Evolutionary conservation across 176 grass and related monocot species (phyloP), one percentile per base, ranked within the genome.

Genomic region (Eremochloa ophiuroides): DNA sequence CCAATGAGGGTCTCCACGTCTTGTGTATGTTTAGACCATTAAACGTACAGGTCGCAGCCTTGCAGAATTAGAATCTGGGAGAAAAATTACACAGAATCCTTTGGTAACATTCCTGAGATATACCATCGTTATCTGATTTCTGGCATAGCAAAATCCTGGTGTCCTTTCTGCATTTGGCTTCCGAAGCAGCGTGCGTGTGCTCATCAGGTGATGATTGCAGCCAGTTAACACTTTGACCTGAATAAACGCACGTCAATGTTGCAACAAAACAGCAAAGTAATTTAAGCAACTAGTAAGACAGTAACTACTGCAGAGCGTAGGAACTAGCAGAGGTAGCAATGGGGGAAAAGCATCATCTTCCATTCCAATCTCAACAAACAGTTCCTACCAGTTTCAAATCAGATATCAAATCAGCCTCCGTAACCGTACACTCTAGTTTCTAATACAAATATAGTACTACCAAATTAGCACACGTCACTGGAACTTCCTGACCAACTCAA

Each of bases 401-500:
- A 10, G 46, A 70, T 16, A 71, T 37, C 12, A 20, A 84, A 59
- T 51, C 29, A 43, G 71, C 35, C 42, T 14, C 3, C 1, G 1
- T 4, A 4, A 39, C 26, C 7, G 2, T 8, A 15, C 6, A 8
- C 47, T 75, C 31, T 48, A 67, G 11, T 60, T 60, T 60, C 59
- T 28, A 28, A 20, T 15, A 62, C 2, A 30, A 63, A 25, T 7
- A 3, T 46, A 65, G 31, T 14, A 29, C 69, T 31, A 79, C 13
- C 48, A 10, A 37, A 20, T 20, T 46, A 77, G 44, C 9, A 47
- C 5, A 9, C 38, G 33, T 85, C 58, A 87, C 44, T 84, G 56
- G 33, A 95, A 98, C 53, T 91, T 91, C 4, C 75, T 87, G 55
- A 95, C 62, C 31, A 91, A 53, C 85, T 98, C 86, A 6, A 98